Percentiles rank a stretch among this genome's conserved stretches.
Evolutionary conservation across 805 yeast species (phyloP).

Genomic region (Yamadazyma paraphyllophila): DNA sequence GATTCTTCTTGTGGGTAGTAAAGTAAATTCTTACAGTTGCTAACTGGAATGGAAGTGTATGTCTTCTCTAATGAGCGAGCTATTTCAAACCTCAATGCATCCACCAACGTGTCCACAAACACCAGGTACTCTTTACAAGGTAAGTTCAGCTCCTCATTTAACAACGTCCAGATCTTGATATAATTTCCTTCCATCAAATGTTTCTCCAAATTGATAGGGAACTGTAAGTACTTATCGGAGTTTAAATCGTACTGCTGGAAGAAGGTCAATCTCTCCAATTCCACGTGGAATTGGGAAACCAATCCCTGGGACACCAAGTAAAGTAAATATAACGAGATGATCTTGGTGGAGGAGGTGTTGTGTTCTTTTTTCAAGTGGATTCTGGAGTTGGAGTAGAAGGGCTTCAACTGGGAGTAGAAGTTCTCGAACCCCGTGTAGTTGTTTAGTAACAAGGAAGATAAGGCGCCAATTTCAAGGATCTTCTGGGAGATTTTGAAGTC

Average conservation of each 20-base stretch:
- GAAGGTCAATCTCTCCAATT: constrained; percentile 69
- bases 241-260: constrained; percentile 59
- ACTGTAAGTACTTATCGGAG: constrained; percentile 58
- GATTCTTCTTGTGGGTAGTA: constrained; percentile 54
- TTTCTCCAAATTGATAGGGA: constrained; percentile 86
- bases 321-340: constrained; percentile 73
- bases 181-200: constrained; percentile 97
- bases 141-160: constrained; percentile 54
- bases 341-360: constrained; percentile 49
- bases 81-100: constrained; percentile 82
- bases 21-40: constrained; percentile 77
- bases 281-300: constrained; percentile 86
- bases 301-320: constrained; percentile 79
- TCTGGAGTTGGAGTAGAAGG: constrained; percentile 58
- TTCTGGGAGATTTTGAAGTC: constrained; percentile 79
- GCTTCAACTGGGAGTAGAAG: constrained; percentile 69
- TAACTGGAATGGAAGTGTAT: constrained; percentile 70
- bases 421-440: constrained; percentile 69
- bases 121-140: constrained; percentile 74
- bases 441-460: constrained; percentile 64
- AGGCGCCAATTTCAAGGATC: constrained; percentile 85
- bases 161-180: constrained; percentile 81
- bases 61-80: constrained; percentile 80
- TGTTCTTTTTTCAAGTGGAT: constrained; percentile 39
- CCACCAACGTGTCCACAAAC: constrained; percentile 71